Evolutionary conservation across 2,329 filamentous ascomycete genomes (phyloP).

Genomic region (Fusarium phyllophilum): DNA sequence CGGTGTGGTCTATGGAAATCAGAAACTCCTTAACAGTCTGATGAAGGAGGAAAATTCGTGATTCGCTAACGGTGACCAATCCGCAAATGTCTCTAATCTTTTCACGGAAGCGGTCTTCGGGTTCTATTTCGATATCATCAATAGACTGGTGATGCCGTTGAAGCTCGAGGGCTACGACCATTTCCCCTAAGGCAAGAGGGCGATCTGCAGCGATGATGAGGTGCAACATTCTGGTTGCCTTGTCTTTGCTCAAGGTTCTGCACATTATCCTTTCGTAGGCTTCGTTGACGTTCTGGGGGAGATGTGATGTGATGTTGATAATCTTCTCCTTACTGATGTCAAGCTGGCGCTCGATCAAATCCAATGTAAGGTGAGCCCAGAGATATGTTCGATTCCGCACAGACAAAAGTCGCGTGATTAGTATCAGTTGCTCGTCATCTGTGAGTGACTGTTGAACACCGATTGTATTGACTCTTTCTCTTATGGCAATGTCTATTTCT

Average conservation of each 20-base stretch:
- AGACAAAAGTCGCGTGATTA: not conserved
- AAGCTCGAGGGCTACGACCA: not conserved
- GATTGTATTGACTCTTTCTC: not conserved
- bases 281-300: not conserved
- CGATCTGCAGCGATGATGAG: not conserved
- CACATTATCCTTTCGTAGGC: not conserved
- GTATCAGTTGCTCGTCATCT: not conserved
- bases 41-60: not conserved
- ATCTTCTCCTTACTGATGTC: not conserved
- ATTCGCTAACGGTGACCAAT: not conserved
- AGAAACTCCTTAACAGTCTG: not conserved
- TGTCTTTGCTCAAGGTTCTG: not conserved
- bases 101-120: not conserved
- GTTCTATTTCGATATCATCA: not conserved
- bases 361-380: not conserved
- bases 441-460: not conserved
- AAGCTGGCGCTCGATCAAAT: not conserved
- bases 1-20: rapidly evolving
- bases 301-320: not conserved
- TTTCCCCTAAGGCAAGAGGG: not conserved
- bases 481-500: not conserved
- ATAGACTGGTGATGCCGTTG: not conserved
- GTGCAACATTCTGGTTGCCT: not conserved
- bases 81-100: not conserved
- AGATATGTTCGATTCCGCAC: not conserved